Base-by-base conservation (phyloP, 192 early-diverging fungal genomes). In the Entomortierella parvispora region DNA sequence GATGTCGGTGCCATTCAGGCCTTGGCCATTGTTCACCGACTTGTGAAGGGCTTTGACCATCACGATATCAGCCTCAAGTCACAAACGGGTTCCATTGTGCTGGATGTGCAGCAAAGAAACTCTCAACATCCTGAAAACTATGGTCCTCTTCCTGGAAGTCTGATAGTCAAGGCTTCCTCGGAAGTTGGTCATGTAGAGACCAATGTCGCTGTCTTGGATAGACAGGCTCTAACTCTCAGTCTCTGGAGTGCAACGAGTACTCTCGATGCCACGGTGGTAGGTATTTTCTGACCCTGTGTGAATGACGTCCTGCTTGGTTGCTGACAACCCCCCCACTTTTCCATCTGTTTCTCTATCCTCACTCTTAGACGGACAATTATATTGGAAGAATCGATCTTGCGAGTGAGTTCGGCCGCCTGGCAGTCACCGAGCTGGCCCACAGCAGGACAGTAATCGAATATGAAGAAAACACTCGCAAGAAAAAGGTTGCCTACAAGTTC, bases 291-390 rank as follows among this genome's bases (percentile, higher is more conserved):
- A 45, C 44, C 9, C n/a, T 25, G 23, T n/a, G n/a, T n/a, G n/a
- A n/a, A n/a, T n/a, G n/a, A n/a, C n/a, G n/a, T n/a, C n/a, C n/a
- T n/a, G n/a, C n/a, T n/a, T n/a, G n/a, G n/a, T n/a, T n/a, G n/a
- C n/a, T n/a, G n/a, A n/a, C 22, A 55, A 20, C 11, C 5, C 26
- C 3, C 20, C 9, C 5, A 58, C 18, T 32, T 6, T 37, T 42
- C 42, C 33, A 9, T 64, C 4, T 28, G 4, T 62, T 51, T 60
- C 26, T 47, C 25, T 5, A 3, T 46, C 26, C 28, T 7, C n/a
- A n/a, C n/a, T n/a, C n/a, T n/a, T 51, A 62, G 61, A 12, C 9
- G 20, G 61, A 62, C 48, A 62, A 62, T 6, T 62, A 51, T 20
- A 20, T 62, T 29, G 61, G 61, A 5, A 40, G 4, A 22, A 17